Evolutionary conservation across 2,329 filamentous ascomycete species (phyloP), one percentile per base, ranked within the genome.

Genomic region (Claviceps digitariae): DNA sequence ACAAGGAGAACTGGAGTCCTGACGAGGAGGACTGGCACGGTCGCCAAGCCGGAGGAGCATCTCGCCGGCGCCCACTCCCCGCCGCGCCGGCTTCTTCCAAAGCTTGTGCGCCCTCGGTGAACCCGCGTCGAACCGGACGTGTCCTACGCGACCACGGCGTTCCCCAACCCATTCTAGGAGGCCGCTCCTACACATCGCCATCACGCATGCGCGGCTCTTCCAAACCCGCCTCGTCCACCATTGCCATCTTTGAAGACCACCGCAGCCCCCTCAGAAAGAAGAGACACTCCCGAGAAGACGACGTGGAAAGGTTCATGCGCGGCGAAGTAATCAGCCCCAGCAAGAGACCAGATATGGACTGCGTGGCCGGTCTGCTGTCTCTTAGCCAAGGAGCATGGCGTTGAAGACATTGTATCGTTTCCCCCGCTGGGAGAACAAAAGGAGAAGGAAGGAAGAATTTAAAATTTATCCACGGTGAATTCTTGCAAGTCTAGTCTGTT

Each of bases 371-470:
- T n/a, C 70, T 97, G 58, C 68, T 96, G 57, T 91, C 87, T 50
- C 74, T 97, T 47, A 94, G 89, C 62, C 87, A 95, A 69, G 91
- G 90, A n/a, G 88, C 88, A 63, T 96, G 90, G 90, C 78, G 81
- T 63, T 86, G 69, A 78, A n/a, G n/a, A n/a, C n/a, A n/a, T n/a
- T n/a, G n/a, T n/a, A n/a, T n/a, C n/a, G n/a, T n/a, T n/a, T n/a
- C n/a, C n/a, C n/a, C n/a, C 1, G 5, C 9, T 8, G 27, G 27
- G 27, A 8, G 27, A 8, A 29, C 4, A 29, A 29, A 29, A 8
- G 27, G 27, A 2, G 8, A 29, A 29, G 27, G 27, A 29, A 29
- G 8, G 8, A 29, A 29, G 8, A 29, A 29, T 29, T 4, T 29
- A 29, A 5, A 5, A 29, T 29, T 29, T 29, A 29, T 29, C 27